Conservation (phyloP, 2,329 filamentous ascomycete species). For the Penicillium sp. region DNA sequence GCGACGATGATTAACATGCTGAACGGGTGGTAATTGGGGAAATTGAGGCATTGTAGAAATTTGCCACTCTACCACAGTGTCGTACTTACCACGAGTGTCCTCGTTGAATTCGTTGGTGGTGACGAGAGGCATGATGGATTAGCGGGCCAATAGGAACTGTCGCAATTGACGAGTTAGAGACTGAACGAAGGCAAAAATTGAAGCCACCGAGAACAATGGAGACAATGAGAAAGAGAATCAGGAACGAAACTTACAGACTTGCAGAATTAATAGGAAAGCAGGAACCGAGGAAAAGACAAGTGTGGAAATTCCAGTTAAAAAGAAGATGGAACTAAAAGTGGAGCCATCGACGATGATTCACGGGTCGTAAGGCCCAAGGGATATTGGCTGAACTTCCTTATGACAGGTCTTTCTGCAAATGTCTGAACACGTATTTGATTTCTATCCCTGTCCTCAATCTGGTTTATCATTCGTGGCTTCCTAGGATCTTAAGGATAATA, state of each 20-base stretch:
- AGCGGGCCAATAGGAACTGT: slow-evolving; percentile 1
- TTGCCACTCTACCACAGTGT: background rate
- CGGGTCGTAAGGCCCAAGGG: background rate
- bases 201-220: background rate
- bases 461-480: background rate
- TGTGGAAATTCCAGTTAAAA: slow-evolving; percentile 4
- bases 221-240: background rate
- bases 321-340: slow-evolving; percentile 4
- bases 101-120: slow-evolving; percentile 44
- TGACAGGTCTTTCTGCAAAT: background rate
- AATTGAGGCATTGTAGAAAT: slow-evolving; percentile 5
- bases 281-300: background rate
- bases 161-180: background rate
- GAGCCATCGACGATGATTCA: slow-evolving; percentile 2
- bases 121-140: slow-evolving; percentile 42
- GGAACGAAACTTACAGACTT: background rate
- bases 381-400: background rate
- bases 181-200: background rate
- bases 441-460: background rate
- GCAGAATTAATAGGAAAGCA: background rate
- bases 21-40: background rate
- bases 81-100: slow-evolving; percentile 47
- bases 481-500: background rate
- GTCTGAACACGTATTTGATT: background rate
- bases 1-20: background rate